Evolutionary conservation across 208 protist genomes (phyloP), one percentile per base, ranked within the genome.

Genomic region (Trypanosoma grayi): DNA sequence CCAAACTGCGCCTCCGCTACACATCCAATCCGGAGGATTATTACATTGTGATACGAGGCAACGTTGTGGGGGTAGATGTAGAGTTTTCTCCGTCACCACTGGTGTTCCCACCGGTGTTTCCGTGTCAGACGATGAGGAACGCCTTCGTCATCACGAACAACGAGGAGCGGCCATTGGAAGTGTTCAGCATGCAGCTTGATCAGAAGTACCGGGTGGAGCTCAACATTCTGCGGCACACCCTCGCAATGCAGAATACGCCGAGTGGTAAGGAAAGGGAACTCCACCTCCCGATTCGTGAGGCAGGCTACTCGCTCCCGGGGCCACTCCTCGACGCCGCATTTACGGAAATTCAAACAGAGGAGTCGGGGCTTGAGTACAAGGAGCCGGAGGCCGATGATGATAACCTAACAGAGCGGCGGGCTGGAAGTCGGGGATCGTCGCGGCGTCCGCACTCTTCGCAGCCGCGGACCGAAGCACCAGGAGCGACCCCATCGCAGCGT

Each of bases 181-280:
- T 99, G 43, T 97, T 84, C 77, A 83, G 60, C 47, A 52, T 80
- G 44, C 84, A 94, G 24, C 80, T 89, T 20, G 96, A 99, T 73
- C 36, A 60, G 22, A 64, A 73, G 39, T 67, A 93, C 66, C 50
- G 63, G 0, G 45, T 79, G 25, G 92, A 98, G 60, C 60, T 87
- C 31, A 48, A 69, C 28, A 69, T 95, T 28, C 60, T 98, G 37
- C 70, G 72, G 9, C 62, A 66, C 41, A 74, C 73, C 0, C 39
- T 90, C 20, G 46, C 16, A 7, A 43, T 33, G 41, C 24, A 60
- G 30, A 41, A 34, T 31, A 5, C 9, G 22, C 1, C 0, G 37
- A 34, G 22, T 65, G 11, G 66, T 50, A 51, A 18, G 36, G 14
- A 60, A 70, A 22, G 71, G 57, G 37, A 73, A 79, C n/a, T 67